These are phyloP conservation scores for Paecilomyces sp. DNA, from an alignment of 2,329 filamentous ascomycete genomes.

Conservation along the genomic window DNA sequence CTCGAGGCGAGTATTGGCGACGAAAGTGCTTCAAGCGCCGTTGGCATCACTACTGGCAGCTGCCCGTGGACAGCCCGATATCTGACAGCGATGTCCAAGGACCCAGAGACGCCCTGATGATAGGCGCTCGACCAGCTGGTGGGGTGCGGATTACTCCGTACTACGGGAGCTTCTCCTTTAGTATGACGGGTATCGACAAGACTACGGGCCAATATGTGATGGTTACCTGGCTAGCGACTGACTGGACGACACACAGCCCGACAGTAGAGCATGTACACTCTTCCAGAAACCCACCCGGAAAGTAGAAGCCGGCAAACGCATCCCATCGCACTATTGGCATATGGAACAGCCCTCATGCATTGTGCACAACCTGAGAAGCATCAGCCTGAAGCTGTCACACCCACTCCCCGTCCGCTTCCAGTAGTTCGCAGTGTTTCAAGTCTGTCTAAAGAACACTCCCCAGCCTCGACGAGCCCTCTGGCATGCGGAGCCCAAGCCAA, in stretches of 20 bases:
- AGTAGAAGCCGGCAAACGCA: neutral
- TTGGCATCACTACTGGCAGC: neutral
- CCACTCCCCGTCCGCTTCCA: neutral
- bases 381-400: neutral
- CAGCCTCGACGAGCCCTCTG: neutral
- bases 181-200: neutral
- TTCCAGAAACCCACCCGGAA: neutral
- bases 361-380: neutral
- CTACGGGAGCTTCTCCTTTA: neutral
- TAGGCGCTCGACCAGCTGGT: neutral
- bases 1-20: neutral
- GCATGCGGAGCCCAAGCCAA: neutral
- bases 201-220: neutral
- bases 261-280: neutral
- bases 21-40: neutral
- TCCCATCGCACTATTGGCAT: neutral
- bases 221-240: neutral
- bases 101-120: neutral
- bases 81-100: neutral
- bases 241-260: neutral
- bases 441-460: neutral
- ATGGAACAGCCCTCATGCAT: neutral
- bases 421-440: neutral
- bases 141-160: neutral
- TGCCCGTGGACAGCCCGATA: neutral